Conservation (phyloP, 177 flowering plant genomes). For the Vitis hybrid region DNA sequence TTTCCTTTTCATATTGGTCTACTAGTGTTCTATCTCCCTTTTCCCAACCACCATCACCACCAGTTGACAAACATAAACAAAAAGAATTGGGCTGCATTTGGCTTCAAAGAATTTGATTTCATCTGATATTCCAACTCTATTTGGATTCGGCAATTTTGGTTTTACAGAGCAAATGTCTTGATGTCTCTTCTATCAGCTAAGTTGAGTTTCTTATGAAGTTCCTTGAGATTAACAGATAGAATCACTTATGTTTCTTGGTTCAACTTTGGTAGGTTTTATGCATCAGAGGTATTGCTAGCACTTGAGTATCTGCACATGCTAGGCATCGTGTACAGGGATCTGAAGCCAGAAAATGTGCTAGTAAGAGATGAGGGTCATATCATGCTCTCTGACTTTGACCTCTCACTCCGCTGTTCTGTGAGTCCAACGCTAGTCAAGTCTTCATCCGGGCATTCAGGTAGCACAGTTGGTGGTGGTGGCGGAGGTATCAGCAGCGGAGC, state of each 20-base stretch:
- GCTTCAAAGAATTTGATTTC: too few species aligned
- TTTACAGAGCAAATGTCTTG: too few species aligned
- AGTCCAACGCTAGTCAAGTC: conserved; percentile 75
- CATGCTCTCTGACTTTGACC: conserved; percentile 81
- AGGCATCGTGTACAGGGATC: conserved; percentile 67
- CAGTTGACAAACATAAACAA: too few species aligned
- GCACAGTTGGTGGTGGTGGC: not conserved
- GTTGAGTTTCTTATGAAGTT: too few species aligned
- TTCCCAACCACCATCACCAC: too few species aligned
- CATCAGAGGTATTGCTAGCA: conserved; percentile 62
- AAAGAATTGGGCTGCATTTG: too few species aligned
- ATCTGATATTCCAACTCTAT: too few species aligned
- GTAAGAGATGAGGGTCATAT: conserved; percentile 84
- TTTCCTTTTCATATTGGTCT: too few species aligned
- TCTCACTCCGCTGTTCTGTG: conserved; percentile 73
- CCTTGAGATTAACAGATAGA: not conserved
- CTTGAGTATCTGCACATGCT: conserved; percentile 81
- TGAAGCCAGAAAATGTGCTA: conserved; percentile 78
- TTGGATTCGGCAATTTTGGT: too few species aligned
- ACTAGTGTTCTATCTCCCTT: too few species aligned
- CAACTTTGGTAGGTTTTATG: conserved; percentile 52
- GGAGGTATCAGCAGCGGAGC: not conserved
- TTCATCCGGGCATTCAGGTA: conserved; percentile 45
- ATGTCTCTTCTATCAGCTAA: not conserved
- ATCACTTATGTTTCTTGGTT: not conserved